These are phyloP conservation scores for Cutaneotrichosporon sp. DNA, from an alignment of 1,284 basidiomycete species.

Conservation along the genomic window DNA sequence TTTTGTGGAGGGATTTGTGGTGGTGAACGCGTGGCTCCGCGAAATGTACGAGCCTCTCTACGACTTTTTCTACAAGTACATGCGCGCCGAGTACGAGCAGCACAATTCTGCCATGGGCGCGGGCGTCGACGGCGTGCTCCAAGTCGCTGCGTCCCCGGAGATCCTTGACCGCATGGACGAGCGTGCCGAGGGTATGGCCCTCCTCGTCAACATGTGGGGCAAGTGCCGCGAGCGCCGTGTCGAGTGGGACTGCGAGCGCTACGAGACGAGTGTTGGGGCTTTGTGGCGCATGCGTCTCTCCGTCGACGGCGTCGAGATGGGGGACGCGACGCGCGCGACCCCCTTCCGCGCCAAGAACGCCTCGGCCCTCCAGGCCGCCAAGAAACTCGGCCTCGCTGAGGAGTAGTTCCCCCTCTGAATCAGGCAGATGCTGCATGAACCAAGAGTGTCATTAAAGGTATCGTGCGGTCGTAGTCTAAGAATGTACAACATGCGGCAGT, in stretches of 20 bases:
- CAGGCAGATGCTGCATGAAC: no score
- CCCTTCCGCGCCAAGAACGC: constrained; percentile 34
- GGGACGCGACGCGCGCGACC: constrained; percentile 30
- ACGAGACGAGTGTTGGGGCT: constrained; percentile 29
- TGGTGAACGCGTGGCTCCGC: constrained; percentile 36
- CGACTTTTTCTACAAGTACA: constrained; percentile 42
- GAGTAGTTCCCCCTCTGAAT: no score
- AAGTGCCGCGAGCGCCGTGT: constrained; percentile 17
- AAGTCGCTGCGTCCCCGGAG: constrained; percentile 18
- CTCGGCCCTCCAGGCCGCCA: constrained; percentile 33
- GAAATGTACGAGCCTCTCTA: constrained; percentile 42
- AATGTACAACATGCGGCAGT: no score
- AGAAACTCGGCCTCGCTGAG: constrained; percentile 28
- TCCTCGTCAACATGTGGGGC: constrained; percentile 26
- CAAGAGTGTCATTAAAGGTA: no score
- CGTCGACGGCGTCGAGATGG: constrained; percentile 36
- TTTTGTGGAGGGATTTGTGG: constrained; percentile 19
- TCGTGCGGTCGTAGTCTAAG: no score
- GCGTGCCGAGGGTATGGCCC: constrained; percentile 26
- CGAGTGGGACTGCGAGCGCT: constrained; percentile 27
- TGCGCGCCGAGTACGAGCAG: constrained; percentile 32
- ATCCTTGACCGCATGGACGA: constrained; percentile 28
- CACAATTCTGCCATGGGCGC: constrained; percentile 25
- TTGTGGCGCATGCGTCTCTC: constrained; percentile 28
- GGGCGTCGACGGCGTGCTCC: constrained; percentile 22